A percentile compares a stretch with the other conserved stretches of the same genome.
Conservation (phyloP, 257 asterid species). For the Phtheirospermum japonicum region DNA sequence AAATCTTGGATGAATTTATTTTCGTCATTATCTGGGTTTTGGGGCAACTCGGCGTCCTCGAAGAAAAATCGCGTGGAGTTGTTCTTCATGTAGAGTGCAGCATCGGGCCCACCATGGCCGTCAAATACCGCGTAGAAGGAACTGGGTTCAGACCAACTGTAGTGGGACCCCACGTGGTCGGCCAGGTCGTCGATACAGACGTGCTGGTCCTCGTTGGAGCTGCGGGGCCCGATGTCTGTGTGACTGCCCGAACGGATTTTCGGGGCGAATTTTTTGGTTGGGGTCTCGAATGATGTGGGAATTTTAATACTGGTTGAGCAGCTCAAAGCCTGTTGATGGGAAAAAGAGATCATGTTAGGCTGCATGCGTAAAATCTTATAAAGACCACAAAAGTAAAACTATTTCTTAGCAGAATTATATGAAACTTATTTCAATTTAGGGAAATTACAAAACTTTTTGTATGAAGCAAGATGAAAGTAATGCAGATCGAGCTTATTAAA, state of each 20-base stretch:
- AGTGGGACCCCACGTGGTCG: slow-evolving; percentile 53
- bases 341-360: slow-evolving; percentile 17
- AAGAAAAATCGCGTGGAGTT: slow-evolving; percentile 67
- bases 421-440: slow-evolving; percentile 14
- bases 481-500: background rate
- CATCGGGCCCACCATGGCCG: slow-evolving; percentile 93
- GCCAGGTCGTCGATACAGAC: slow-evolving; percentile 70
- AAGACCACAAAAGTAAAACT: background rate
- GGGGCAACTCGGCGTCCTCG: slow-evolving; percentile 68
- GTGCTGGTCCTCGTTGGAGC: slow-evolving; percentile 78
- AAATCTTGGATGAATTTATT: slow-evolving; percentile 55
- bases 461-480: background rate
- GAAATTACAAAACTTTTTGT: background rate
- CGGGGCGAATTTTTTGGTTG: slow-evolving; percentile 44
- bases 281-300: slow-evolving; percentile 32
- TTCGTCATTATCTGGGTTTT: slow-evolving; percentile 46
- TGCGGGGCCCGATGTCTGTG: slow-evolving; percentile 81
- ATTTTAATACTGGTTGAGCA: slow-evolving; percentile 61
- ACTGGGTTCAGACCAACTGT: slow-evolving; percentile 63
- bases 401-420: background rate
- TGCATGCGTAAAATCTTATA: background rate
- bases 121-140: slow-evolving; percentile 89
- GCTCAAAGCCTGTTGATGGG: slow-evolving; percentile 54
- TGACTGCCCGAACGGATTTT: slow-evolving; percentile 78
- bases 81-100: slow-evolving; percentile 67